These are phyloP conservation scores for Zymoseptoria crescenta DNA, from an alignment of 2,329 filamentous ascomycete species.

Conservation along the genomic window DNA sequence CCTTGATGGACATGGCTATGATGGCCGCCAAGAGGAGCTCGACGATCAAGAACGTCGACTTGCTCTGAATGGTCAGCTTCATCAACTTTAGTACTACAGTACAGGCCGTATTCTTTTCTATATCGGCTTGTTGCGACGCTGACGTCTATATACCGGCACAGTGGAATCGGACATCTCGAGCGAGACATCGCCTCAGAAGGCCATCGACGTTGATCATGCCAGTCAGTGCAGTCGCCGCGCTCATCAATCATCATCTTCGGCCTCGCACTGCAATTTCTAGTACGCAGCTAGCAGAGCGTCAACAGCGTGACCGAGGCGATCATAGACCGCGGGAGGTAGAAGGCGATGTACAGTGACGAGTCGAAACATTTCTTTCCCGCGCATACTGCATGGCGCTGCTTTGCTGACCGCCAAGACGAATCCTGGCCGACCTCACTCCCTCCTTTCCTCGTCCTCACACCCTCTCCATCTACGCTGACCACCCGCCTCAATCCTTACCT, in stretches of 20 bases:
- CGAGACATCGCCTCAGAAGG: too few species aligned
- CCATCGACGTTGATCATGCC: too few species aligned
- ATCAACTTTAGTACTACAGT: not conserved
- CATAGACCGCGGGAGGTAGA: not conserved
- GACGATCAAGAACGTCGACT: not conserved
- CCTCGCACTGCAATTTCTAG: too few species aligned
- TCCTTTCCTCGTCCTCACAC: not conserved
- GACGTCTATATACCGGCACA: too few species aligned
- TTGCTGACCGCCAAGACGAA: not conserved
- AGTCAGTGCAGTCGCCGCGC: too few species aligned
- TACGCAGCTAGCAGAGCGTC: too few species aligned
- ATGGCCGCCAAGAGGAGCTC: not conserved
- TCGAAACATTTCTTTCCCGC: too few species aligned
- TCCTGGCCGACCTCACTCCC: not conserved
- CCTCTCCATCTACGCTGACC: not conserved
- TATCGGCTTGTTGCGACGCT: not conserved
- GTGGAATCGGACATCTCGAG: too few species aligned
- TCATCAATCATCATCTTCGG: too few species aligned
- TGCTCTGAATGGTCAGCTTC: not conserved
- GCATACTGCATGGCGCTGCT: not conserved
- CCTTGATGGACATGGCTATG: not conserved
- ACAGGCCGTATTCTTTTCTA: not conserved
- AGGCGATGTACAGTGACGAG: not conserved
- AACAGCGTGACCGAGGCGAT: not conserved
- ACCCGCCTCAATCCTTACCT: not conserved